Evolutionary conservation across 225 moss, liverwort and hornwort genomes (phyloP).

Genomic region (Asterella californica): DNA sequence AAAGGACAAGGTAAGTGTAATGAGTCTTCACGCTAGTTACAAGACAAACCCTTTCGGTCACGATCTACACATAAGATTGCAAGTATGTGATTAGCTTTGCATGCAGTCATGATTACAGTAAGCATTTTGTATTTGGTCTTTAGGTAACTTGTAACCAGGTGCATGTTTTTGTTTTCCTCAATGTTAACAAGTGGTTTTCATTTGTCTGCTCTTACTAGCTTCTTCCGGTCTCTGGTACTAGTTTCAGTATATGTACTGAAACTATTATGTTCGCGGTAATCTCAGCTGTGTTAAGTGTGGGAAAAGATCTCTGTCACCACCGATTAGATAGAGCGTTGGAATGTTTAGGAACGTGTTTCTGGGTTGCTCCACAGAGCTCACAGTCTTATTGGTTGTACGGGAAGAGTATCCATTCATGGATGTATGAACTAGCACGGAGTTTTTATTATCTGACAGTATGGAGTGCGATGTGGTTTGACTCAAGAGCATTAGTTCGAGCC

Average conservation of each 20-base stretch:
- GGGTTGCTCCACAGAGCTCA: not conserved
- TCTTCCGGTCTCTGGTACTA: not conserved
- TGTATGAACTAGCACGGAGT: not conserved
- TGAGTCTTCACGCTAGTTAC: no score
- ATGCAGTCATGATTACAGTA: no score
- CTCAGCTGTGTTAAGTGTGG: not conserved
- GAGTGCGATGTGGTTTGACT: not conserved
- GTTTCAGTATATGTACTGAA: not conserved
- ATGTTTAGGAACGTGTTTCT: not conserved
- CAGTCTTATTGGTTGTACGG: not conserved
- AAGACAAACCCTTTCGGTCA: not conserved
- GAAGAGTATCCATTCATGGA: not conserved
- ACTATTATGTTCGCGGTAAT: no score
- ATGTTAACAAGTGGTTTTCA: not conserved
- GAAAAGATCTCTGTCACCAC: not conserved
- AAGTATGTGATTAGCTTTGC: no score
- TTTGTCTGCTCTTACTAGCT: not conserved
- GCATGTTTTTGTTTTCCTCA: no score
- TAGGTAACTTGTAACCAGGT: no score
- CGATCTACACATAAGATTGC: no score
- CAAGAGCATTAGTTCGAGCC: constrained; percentile 87
- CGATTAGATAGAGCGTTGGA: not conserved
- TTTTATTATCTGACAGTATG: not conserved
- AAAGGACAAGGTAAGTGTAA: constrained; percentile 72
- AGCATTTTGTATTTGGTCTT: no score